Conservation (phyloP, 352 stramenopile genomes). For the Pythium vanterpoolii region DNA sequence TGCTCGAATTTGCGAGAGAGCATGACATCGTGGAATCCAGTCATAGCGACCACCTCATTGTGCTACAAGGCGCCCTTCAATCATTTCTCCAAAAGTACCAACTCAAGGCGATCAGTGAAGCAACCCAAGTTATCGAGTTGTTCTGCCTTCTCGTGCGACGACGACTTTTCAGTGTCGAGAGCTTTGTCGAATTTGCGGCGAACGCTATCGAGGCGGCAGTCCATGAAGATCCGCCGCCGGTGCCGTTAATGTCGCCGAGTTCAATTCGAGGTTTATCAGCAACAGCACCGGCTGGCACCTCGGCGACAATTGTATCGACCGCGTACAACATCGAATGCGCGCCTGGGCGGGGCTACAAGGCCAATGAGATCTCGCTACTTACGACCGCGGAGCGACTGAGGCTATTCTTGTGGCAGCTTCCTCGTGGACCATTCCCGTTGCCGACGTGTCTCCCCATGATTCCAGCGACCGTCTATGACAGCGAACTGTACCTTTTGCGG, state of each 20-base stretch:
- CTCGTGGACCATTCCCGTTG: constrained; percentile 60
- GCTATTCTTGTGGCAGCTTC: constrained; percentile 83
- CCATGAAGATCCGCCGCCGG: constrained; percentile 1
- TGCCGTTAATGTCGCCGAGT: constrained; percentile 21
- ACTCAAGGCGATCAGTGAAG: constrained; percentile 70
- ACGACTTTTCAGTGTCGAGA: constrained; percentile 65
- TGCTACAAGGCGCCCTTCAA: constrained; percentile 74
- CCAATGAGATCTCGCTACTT: constrained; percentile 66
- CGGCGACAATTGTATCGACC: constrained; percentile 55
- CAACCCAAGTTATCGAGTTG: constrained; percentile 78
- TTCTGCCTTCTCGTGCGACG: constrained; percentile 78
- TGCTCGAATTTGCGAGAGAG: constrained; percentile 59
- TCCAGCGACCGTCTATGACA: constrained; percentile 54
- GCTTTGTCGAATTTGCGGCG: constrained; percentile 68
- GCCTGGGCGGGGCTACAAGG: constrained; percentile 81
- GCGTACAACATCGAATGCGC: constrained; percentile 87
- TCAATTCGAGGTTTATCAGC: constrained; percentile 10
- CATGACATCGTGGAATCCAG: constrained; percentile 42
- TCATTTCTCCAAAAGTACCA: constrained; percentile 74
- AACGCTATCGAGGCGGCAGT: constrained; percentile 42
- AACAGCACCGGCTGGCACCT: constrained; percentile 3
- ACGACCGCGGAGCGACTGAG: constrained; percentile 63
- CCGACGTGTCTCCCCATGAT: constrained; percentile 67
- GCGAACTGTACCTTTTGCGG: constrained; percentile 57
- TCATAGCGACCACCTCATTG: constrained; percentile 53